Evolutionary conservation across 495 filamentous ascomycete species (phyloP), one percentile per base, ranked within the genome.

Genomic region (Oidiodendron maius): DNA sequence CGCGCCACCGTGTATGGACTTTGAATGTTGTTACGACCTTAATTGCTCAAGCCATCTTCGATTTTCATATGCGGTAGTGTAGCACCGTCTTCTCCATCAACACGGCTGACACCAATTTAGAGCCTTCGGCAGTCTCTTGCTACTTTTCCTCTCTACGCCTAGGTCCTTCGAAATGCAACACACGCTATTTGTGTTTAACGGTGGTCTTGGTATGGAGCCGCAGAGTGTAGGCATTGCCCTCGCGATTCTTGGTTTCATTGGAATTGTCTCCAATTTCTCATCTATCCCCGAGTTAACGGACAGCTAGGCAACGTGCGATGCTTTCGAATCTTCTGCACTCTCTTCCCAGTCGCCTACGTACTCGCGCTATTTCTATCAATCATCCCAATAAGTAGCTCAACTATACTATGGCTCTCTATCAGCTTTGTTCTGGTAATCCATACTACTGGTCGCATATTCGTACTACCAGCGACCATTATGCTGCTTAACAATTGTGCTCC

Each of bases 401-500:
- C 68, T 11, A 64, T 74, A 50, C 65, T 83, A 43, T 94, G 87
- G 87, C 44, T 74, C 6, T 75, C 76, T 30, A 86, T 94, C 43
- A 71, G 78, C 3, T 61, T 74, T 15, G 77, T 89, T 9, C 68
- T 91, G 0, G 72, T 80, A 55, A 61, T 89, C 17, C 86, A 91
- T 52, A 85, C 89, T 40, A 66, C 80, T 2, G 87, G 79, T 0
- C 76, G 87, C n/a, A 91, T 86, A 0, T 91, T 94, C 83, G 82
- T 28, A 4, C 72, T 94, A 0, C 87, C 87, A 0, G 81, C 77
- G 4, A 80, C 81, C 20, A 81, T 83, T 3, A 91, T 91, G 41
- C 66, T 94, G 10, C 70, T 90, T 16, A 91, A 90, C 55, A 91
- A 94, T 61, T 84, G 81, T 65, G 83, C 81, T 30, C 86, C 87